A percentile compares a stretch with the other conserved stretches of the same genome.
Evolutionary conservation across 352 stramenopile genomes (phyloP).

Genomic region (Globisporangium iwayamae): DNA sequence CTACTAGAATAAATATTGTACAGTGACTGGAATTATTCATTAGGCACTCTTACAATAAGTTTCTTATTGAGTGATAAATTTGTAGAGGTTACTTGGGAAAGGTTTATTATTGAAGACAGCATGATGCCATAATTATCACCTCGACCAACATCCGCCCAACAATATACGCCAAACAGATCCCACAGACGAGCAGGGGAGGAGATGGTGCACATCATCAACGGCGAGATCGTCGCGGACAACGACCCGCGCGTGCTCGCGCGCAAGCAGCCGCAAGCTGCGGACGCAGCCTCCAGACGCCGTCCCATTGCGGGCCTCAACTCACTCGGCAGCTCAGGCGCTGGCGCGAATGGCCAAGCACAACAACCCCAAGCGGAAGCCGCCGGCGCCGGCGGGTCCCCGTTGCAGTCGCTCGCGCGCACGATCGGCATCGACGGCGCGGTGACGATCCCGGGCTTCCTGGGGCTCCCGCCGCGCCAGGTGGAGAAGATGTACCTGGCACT

Average conservation of each 20-base stretch:
- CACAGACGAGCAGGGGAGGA: too few relatives aligned
- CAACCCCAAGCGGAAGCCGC: slow-evolving; percentile 1
- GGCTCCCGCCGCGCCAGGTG: slow-evolving; percentile 44
- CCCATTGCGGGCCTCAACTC: slow-evolving; percentile 24
- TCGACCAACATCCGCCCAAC: too few relatives aligned
- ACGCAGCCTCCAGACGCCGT: background rate
- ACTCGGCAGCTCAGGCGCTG: slow-evolving; percentile 5
- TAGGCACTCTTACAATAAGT: too few relatives aligned
- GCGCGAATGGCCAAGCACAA: background rate
- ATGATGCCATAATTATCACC: too few relatives aligned
- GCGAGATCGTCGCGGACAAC: slow-evolving; percentile 82
- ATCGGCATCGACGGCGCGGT: slow-evolving; percentile 65
- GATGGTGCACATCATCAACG: slow-evolving; percentile 90
- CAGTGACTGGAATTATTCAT: too few relatives aligned
- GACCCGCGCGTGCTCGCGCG: slow-evolving; percentile 60
- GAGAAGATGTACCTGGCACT: slow-evolving; percentile 73
- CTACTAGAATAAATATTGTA: too few relatives aligned
- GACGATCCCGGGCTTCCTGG: slow-evolving; percentile 54
- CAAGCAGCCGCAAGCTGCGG: slow-evolving; percentile 10
- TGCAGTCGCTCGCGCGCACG: slow-evolving; percentile 43
- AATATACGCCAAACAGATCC: too few relatives aligned
- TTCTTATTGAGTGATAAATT: too few relatives aligned
- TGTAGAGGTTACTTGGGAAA: too few relatives aligned
- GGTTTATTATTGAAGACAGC: too few relatives aligned
- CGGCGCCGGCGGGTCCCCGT: slow-evolving; percentile 23